A percentile compares a stretch with the other conserved stretches of the same genome.
Evolutionary conservation across 495 filamentous ascomycete genomes (phyloP).

Genomic region (Penicillium pulvis): DNA sequence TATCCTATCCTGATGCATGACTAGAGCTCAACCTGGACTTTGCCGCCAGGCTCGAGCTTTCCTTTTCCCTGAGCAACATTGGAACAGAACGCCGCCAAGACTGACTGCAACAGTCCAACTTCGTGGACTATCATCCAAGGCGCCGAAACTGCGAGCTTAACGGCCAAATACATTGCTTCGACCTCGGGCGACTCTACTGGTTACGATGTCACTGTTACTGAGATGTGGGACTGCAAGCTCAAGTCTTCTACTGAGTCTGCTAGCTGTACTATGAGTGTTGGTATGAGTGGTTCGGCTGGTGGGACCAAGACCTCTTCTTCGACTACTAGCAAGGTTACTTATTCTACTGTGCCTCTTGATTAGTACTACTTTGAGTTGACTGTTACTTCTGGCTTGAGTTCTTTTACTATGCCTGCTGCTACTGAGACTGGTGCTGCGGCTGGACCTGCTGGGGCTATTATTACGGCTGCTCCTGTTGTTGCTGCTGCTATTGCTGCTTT

Average conservation of each 20-base stretch:
- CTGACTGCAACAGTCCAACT: constrained; percentile 17
- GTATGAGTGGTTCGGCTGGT: constrained; percentile 3
- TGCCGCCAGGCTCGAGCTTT: no score
- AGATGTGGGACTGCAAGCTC: constrained; percentile 20
- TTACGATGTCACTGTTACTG: constrained; percentile 22
- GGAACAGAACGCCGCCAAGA: constrained; percentile 17
- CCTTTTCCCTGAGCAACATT: no score
- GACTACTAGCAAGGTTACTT: constrained; percentile 9
- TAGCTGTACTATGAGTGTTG: constrained; percentile 24
- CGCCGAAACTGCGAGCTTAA: constrained; percentile 21
- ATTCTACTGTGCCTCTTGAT: constrained; percentile 9
- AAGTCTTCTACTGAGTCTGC: constrained; percentile 21
- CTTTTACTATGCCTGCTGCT: constrained; percentile 13
- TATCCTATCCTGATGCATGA: no score
- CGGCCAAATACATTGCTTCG: constrained; percentile 16
- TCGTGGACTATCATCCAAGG: constrained; percentile 25
- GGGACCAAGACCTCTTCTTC: constrained; percentile 7
- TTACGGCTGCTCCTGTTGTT: constrained; percentile 27
- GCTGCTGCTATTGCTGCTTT: constrained; percentile 25
- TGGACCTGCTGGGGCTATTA: constrained; percentile 10
- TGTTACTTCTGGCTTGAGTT: constrained; percentile 23
- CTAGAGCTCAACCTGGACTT: no score
- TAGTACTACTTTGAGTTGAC: constrained; percentile 18
- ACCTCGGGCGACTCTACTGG: constrained; percentile 1
- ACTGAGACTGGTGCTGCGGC: constrained; percentile 18